A percentile compares a stretch with the other conserved stretches of the same genome.
Conservation (phyloP, 768 basidiomycete species). For the Lyophyllum shimeji region DNA sequence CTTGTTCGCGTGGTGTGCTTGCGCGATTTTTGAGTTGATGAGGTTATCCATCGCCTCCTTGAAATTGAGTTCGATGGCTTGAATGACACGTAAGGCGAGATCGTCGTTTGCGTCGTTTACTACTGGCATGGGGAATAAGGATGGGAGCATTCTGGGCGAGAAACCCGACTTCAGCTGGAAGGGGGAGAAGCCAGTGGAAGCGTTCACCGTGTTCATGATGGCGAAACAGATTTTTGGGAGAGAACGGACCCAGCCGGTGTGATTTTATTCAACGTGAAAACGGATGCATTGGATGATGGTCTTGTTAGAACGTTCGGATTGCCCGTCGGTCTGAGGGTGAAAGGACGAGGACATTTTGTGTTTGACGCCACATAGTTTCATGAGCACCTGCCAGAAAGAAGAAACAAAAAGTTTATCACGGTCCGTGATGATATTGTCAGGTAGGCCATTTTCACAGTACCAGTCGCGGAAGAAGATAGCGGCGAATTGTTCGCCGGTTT, state of each 20-base stretch:
- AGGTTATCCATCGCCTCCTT: neutral
- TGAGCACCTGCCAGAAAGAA: constrained; percentile 26
- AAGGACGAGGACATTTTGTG: constrained; percentile 4
- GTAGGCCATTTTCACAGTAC: constrained; percentile 36
- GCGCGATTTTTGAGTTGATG: neutral
- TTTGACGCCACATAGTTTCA: constrained; percentile 21
- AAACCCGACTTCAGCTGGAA: constrained; percentile 23
- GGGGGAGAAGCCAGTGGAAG: constrained; percentile 24
- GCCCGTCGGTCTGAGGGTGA: neutral
- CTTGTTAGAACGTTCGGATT: constrained; percentile 6
- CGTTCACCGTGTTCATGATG: constrained; percentile 30
- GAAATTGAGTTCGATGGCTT: neutral
- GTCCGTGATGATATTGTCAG: constrained; percentile 24
- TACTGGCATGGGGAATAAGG: neutral
- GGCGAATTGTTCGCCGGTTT: constrained; percentile 20
- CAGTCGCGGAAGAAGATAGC: constrained; percentile 25
- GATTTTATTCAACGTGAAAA: constrained; percentile 22
- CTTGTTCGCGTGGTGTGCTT: neutral
- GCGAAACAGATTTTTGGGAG: constrained; percentile 25
- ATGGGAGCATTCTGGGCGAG: neutral
- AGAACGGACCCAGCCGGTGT: constrained; percentile 26
- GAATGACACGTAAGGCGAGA: neutral
- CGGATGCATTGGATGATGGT: constrained; percentile 28
- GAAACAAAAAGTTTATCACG: constrained; percentile 13
- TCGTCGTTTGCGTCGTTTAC: neutral